These are phyloP conservation scores for Aureobasidium uvarum DNA, from an alignment of 2,329 filamentous ascomycete species.

Conservation along the genomic window DNA sequence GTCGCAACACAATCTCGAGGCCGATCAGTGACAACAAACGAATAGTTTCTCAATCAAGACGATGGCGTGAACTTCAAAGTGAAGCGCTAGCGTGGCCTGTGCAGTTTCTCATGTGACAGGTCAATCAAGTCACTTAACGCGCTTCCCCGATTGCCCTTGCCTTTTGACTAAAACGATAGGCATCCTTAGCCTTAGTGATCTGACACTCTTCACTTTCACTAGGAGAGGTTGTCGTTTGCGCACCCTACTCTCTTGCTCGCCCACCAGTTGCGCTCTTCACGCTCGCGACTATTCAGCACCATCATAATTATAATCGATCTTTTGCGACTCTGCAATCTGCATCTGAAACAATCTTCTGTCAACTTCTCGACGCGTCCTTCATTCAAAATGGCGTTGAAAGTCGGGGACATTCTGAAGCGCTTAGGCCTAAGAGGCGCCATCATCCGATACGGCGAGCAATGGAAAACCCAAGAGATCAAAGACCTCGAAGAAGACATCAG, in stretches of 20 bases:
- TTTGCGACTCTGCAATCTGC: neutral
- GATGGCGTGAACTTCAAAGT: conserved; percentile 12
- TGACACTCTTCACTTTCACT: conserved; percentile 4
- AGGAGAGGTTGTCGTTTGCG: neutral
- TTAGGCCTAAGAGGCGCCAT: conserved; percentile 6
- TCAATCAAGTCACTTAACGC: neutral
- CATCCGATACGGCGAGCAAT: conserved; percentile 6
- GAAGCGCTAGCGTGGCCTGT: conserved; percentile 19
- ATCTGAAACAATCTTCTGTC: neutral
- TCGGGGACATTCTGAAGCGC: neutral
- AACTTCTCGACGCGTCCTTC: neutral
- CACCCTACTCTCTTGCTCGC: neutral
- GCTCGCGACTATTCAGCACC: neutral
- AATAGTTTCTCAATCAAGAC: conserved; percentile 10
- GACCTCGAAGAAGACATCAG: conserved; percentile 6
- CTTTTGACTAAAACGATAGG: conserved; percentile 13
- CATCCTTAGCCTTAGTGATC: conserved; percentile 8
- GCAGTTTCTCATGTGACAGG: conserved; percentile 16
- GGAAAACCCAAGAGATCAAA: conserved; percentile 21
- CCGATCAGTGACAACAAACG: neutral
- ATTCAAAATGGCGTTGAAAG: neutral
- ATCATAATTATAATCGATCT: neutral
- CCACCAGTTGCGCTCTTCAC: neutral
- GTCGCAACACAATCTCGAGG: neutral
- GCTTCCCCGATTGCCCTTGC: conserved; percentile 5